Conservation (phyloP, 2,329 filamentous ascomycete genomes). For the Fusarium sp. region DNA sequence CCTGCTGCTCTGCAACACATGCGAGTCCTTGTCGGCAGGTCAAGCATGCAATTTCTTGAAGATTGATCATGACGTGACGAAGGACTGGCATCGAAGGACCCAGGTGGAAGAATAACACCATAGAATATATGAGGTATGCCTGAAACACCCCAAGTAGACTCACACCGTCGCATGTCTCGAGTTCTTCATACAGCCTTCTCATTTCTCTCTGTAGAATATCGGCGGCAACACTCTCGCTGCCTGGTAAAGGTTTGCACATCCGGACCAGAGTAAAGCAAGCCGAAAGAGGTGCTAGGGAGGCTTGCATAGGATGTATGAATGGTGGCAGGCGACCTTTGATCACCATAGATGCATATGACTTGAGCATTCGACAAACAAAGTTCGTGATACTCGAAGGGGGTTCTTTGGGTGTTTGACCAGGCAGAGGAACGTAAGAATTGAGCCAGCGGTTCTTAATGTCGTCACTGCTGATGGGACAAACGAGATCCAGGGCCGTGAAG, state of each 20-base stretch:
- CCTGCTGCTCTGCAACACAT: conserved; percentile 57
- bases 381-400: conserved; percentile 55
- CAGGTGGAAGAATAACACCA: conserved; percentile 62
- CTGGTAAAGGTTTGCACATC: conserved; percentile 55
- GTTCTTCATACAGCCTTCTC: conserved; percentile 53
- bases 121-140: conserved; percentile 65
- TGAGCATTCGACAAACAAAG: conserved; percentile 59
- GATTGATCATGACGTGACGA: conserved; percentile 61
- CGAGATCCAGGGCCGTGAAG: conserved; percentile 55
- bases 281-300: conserved; percentile 51
- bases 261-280: conserved; percentile 59
- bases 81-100: conserved; percentile 48
- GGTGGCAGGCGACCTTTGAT: conserved; percentile 57
- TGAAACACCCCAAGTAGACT: conserved; percentile 62
- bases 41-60: conserved; percentile 64
- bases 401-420: conserved; percentile 58
- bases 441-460: conserved; percentile 65
- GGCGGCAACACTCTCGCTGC: conserved; percentile 50
- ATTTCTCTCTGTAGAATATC: conserved; percentile 59
- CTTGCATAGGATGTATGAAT: conserved; percentile 60
- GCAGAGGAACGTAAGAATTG: conserved; percentile 60
- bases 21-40: conserved; percentile 58
- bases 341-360: conserved; percentile 58
- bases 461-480: conserved; percentile 62
- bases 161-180: conserved; percentile 46